Base-by-base conservation (phyloP, 305 asterid genomes). In the Fraxinus baroniana region DNA sequence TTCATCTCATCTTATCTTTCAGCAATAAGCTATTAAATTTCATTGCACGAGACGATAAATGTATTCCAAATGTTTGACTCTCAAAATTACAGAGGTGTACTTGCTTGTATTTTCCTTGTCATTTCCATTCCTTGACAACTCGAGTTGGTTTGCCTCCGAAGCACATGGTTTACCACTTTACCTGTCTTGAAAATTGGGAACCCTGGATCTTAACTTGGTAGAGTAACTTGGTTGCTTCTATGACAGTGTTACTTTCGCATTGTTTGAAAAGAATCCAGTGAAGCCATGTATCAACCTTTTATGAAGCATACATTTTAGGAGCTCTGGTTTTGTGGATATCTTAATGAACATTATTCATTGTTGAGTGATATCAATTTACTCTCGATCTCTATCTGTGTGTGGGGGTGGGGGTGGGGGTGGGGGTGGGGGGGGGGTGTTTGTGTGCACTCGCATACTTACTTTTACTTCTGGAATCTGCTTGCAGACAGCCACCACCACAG, bases 401-500 rank as follows among this genome's bases (percentile, higher is more conserved):
- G 35, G n/a, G n/a, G n/a, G n/a, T n/a, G n/a, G n/a, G n/a, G n/a
- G n/a, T n/a, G n/a, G n/a, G n/a, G 7, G 46, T 39, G 46, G 10
- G 35, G 9, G 55, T 44, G 55, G 71, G 57, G 6, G 46, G 30
- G 55, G 76, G 60, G 68, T 52, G 24, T 79, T 22, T 73, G 37
- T 77, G 80, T 80, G 74, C 83, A 26, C 30, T 33, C 35, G 26
- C 7, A 10, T 66, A 30, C 74, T 83, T 22, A 84, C 66, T 32
- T 41, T 78, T 84, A 74, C 46, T 75, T 80, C 62, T 82, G 83
- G 81, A n/a, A 78, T 80, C 62, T 83, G 85, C 82, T 66, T 83
- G 83, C 82, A 90, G 92, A 24, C 88, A 49, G 97, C 98, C 33
- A 94, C 94, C 77, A 87, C 87, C 66, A 78, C 94, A 71, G 94